Base-by-base conservation (phyloP, 108 stramenopile genomes). In the Poteriospumella lacustris region DNA sequence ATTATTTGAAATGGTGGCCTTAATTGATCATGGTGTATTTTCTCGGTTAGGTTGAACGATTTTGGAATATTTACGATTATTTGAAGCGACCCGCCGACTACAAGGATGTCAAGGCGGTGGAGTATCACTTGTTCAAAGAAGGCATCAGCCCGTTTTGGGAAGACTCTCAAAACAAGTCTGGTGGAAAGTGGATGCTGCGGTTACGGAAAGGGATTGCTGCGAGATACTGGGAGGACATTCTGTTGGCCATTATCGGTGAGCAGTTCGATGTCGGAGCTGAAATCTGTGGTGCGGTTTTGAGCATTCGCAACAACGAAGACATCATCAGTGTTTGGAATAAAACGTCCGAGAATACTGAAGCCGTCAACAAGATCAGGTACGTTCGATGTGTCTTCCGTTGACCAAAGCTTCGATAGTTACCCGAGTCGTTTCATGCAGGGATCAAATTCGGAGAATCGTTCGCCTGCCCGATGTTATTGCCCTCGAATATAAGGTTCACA, bases 111-210 rank as follows among this genome's bases (percentile, higher is more conserved):
- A n/a, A n/a, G n/a, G 91, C 89, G 15, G 92, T 92, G 2, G 95
- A 96, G 77, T 91, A 92, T 60, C 95, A 95, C 80, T 91, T 96
- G 62, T 98, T 98, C 80, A 88, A 92, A 5, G 87, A 92, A 52
- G 95, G 94, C 39, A 91, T 96, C 83, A 93, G 93, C 76, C 97
- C 97, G 26, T 93, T 94, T 0, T 98, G 97, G 97, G 97, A 98
- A 78, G 97, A 95, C 76, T 80, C 90, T 31, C 76, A 78, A 67
- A 96, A 98, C 68, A 80, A 85, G 64, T 84, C 87, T 44, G 97
- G 97, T 31, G 97, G 97, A 33, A 92, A 95, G 78, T 93, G 93
- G 92, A 93, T 95, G 68, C 83, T 98, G 38, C 91, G 95, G 29
- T 82, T 96, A 12, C 79, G 79, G 75, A 85, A 85, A 29, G 91